phyloP scores from a whole-genome alignment of 495 filamentous ascomycete genomes.

The Cenococcum geophilum region DNA sequence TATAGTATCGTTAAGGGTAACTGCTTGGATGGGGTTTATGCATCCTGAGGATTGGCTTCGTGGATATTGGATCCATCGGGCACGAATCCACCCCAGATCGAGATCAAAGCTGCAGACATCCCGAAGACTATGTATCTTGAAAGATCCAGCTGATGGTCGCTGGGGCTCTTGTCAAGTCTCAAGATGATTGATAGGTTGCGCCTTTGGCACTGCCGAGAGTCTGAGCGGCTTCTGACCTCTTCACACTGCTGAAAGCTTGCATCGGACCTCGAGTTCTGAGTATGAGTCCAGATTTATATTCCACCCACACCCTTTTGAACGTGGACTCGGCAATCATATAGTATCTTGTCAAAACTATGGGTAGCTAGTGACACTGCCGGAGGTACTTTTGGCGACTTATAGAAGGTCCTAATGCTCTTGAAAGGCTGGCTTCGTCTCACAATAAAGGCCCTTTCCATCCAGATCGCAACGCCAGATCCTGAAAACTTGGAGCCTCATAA shows the following conservation, averaged over 20 bases:
- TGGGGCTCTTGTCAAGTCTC: background rate
- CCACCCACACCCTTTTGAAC: background rate
- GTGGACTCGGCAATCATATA: background rate
- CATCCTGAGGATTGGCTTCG: background rate
- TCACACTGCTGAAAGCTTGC: conserved; percentile 3
- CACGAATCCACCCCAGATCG: conserved; percentile 1
- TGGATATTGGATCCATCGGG: background rate
- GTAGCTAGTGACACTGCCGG: no score
- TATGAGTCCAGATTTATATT: background rate
- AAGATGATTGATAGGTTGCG: background rate
- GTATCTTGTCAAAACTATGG: no score
- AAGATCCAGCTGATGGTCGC: conserved; percentile 1
- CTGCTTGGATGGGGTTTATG: background rate
- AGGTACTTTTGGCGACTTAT: no score
- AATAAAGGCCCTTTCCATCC: no score
- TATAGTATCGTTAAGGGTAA: background rate
- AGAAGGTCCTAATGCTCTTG: no score
- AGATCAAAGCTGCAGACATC: background rate
- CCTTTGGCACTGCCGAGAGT: conserved; percentile 4
- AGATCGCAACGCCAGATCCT: no score
- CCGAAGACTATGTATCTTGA: no score
- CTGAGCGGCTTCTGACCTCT: background rate
- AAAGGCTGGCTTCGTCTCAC: no score
- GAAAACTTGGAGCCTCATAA: no score
- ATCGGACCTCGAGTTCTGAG: conserved; percentile 1